These are phyloP conservation scores for Cyberlindnera veronae DNA, from an alignment of 805 yeast genomes.

Conservation along the genomic window DNA sequence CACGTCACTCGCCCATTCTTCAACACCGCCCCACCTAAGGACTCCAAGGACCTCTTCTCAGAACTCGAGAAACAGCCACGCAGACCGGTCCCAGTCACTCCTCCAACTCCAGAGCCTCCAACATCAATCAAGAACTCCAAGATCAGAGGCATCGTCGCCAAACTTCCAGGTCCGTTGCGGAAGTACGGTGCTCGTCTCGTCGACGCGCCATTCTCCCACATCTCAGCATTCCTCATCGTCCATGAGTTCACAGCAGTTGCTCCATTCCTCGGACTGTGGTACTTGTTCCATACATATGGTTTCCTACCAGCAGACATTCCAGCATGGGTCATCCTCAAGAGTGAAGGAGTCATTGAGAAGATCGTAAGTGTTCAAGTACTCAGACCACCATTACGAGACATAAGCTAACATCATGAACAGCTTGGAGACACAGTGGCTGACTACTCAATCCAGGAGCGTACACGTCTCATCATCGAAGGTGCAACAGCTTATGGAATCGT, in stretches of 20 bases:
- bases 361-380: conserved; percentile 34
- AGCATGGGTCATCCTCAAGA: conserved; percentile 56
- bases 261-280: conserved; percentile 71
- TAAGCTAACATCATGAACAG: conserved; percentile 15
- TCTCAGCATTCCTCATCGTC: conserved; percentile 59
- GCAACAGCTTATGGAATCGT: conserved; percentile 72
- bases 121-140: conserved; percentile 3
- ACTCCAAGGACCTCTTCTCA: conserved; percentile 10
- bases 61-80: conserved; percentile 15
- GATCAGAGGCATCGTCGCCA: conserved; percentile 26
- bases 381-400: conserved; percentile 5
- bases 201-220: conserved; percentile 56
- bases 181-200: conserved; percentile 49
- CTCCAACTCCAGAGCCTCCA: neutral
- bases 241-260: conserved; percentile 76
- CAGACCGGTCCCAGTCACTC: too few species aligned
- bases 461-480: conserved; percentile 61
- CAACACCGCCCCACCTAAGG: neutral
- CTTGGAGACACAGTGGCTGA: conserved; percentile 26
- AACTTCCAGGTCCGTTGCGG: conserved; percentile 47
- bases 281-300: conserved; percentile 52
- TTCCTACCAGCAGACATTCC: conserved; percentile 54
- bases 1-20: neutral
- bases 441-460: conserved; percentile 45
- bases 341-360: conserved; percentile 54